Evolutionary conservation across 768 basidiomycete genomes (phyloP).

Genomic region (Russula sp.): DNA sequence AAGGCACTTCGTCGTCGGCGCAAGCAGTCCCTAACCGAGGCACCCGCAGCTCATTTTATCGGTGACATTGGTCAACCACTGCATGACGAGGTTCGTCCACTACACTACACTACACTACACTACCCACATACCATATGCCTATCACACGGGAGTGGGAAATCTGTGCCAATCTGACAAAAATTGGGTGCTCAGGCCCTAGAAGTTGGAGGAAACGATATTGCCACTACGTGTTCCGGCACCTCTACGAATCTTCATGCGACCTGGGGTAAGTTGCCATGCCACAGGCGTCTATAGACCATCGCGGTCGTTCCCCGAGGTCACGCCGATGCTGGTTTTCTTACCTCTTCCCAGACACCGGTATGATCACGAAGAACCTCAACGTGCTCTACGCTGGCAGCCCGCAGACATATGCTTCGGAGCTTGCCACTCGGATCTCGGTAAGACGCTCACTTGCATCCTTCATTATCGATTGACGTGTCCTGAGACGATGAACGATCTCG

Average conservation of each 20-base stretch:
- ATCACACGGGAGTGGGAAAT: no score
- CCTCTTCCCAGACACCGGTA: slow-evolving; percentile 19
- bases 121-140: no score
- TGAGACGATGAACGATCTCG: not conserved
- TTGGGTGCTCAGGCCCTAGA: slow-evolving; percentile 26
- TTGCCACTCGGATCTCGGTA: slow-evolving; percentile 38
- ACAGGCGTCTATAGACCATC: no score
- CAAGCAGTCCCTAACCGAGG: not conserved
- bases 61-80: slow-evolving; percentile 46
- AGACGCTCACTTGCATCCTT: not conserved
- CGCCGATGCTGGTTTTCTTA: not conserved
- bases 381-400: slow-evolving; percentile 20
- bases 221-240: slow-evolving; percentile 33
- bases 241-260: slow-evolving; percentile 38
- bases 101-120: no score
- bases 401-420: slow-evolving; percentile 32
- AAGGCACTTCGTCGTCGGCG: no score
- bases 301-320: not conserved
- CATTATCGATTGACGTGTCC: not conserved
- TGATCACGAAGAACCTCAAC: slow-evolving; percentile 23
- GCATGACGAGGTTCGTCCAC: slow-evolving; percentile 32
- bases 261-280: not conserved
- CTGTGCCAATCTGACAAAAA: no score
- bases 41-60: slow-evolving; percentile 29
- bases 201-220: slow-evolving; percentile 40